Conservation (phyloP, 2,329 filamentous ascomycete genomes). For the Claviceps maximensis region DNA sequence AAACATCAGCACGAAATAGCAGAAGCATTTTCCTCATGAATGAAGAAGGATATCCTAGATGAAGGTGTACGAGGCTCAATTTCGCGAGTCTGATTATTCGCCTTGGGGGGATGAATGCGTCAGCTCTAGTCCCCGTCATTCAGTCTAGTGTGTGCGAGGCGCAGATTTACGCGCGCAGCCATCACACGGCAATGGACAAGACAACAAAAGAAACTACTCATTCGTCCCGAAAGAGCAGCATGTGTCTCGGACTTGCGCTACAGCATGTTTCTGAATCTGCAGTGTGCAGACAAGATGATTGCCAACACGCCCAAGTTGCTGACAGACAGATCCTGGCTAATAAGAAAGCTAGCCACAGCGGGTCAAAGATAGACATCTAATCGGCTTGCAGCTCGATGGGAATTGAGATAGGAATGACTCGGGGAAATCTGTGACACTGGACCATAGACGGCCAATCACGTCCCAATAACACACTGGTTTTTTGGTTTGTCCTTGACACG, state of each 20-base stretch:
- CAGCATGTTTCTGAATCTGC: not conserved
- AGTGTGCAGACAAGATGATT: not conserved
- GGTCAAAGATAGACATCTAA: not conserved
- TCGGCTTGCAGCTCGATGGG: not conserved
- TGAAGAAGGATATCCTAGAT: not conserved
- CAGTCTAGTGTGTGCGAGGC: not conserved
- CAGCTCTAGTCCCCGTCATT: not conserved
- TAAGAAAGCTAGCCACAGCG: not conserved
- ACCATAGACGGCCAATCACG: not conserved
- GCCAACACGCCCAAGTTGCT: not conserved
- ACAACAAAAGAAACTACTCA: not conserved
- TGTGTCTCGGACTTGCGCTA: not conserved
- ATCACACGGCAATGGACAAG: not conserved
- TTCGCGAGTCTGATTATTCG: not conserved
- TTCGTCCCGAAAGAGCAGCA: not conserved
- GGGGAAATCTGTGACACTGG: not conserved
- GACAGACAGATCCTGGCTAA: not conserved
- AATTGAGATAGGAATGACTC: slow-evolving; percentile 2
- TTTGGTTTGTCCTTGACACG: not conserved
- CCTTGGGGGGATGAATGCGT: not conserved
- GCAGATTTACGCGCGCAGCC: not conserved
- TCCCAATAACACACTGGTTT: too few species aligned
- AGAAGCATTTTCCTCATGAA: not conserved
- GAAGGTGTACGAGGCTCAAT: not conserved
- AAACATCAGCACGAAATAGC: not conserved